phyloP scores from a whole-genome alignment of 1,284 basidiomycete species.

The Schizophyllum commune region DNA sequence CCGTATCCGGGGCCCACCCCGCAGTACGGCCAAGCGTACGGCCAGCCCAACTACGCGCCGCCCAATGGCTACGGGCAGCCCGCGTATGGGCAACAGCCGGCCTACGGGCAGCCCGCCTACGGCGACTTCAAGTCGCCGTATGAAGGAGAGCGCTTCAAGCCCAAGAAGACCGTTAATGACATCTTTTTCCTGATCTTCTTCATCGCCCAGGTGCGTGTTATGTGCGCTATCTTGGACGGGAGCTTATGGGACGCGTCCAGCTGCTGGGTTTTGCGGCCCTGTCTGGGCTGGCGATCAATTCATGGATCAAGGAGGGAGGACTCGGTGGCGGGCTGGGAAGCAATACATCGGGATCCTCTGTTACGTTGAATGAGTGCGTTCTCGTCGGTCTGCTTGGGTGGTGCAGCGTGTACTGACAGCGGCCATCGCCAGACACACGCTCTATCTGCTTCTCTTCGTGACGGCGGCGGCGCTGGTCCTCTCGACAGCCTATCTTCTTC shows the following conservation, averaged over 20 bases:
- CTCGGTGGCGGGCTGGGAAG: constrained; percentile 60
- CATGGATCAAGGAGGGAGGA: constrained; percentile 59
- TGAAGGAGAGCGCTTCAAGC: constrained; percentile 61
- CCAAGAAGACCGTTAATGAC: constrained; percentile 66
- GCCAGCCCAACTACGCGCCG: neutral
- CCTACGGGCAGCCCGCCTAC: constrained; percentile 15
- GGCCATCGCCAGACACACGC: constrained; percentile 39
- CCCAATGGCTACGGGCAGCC: constrained; percentile 9
- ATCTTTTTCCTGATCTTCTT: constrained; percentile 66
- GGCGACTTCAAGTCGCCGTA: constrained; percentile 42
- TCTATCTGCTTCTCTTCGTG: constrained; percentile 59
- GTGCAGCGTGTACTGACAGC: neutral
- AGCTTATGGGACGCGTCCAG: constrained; percentile 22
- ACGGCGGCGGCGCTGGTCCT: constrained; percentile 52
- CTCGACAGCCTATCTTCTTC: constrained; percentile 61
- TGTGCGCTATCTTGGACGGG: neutral
- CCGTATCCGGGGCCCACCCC: constrained; percentile 7
- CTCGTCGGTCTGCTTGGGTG: constrained; percentile 1
- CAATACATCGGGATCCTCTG: constrained; percentile 31
- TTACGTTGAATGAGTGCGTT: constrained; percentile 54
- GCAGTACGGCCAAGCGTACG: constrained; percentile 9
- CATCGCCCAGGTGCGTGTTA: constrained; percentile 46
- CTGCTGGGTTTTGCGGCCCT: constrained; percentile 61
- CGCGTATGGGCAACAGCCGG: constrained; percentile 16
- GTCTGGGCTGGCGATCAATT: constrained; percentile 55